Evolutionary conservation across 257 asterid species (phyloP), one percentile per base, ranked within the genome.

Genomic region (Solanum corneliomulleri): DNA sequence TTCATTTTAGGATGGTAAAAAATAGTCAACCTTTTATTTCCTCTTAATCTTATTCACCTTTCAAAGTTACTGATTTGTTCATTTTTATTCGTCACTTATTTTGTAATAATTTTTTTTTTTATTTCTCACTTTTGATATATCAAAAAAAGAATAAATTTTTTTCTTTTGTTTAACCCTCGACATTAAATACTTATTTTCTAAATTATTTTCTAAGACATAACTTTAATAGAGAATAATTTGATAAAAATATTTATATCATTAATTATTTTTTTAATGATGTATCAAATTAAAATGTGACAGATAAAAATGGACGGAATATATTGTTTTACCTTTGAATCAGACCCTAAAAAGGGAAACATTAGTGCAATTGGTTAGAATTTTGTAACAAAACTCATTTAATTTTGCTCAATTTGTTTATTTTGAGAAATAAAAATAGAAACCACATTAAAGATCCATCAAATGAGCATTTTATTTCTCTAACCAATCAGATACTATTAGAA

Each of bases 401-500:
- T 6, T 42, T 76, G 83, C 37, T 23, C 60, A 76, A 76, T 42
- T n/a, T 76, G n/a, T n/a, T 56, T 21, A 39, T 12, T 39, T 74
- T 39, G 33, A 39, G 33, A 74, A 75, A 23, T 39, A 75, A 39
- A 76, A 23, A 6, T 41, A 75, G 20, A 39, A 23, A 75, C 21
- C 83, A 41, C 58, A 41, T 76, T n/a, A 41, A 76, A 23, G 83
- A n/a, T 41, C 83, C 35, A 76, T 42, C 35, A 76, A 56, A 42
- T 76, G 83, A n/a, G 37, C 60, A 76, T 42, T 42, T 42, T 27
- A 42, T n/a, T 76, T 41, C 35, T 76, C 58, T 42, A 41, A 76
- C 52, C 56, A 39, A 44, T 41, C 33, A 75, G 20, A 41, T 25
- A 66, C 35, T 75, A 3, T n/a, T 41, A 75, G 21, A 41, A 21